Conservation (phyloP, 2,329 filamentous ascomycete species). For the Gaeumannomyces tritici region DNA sequence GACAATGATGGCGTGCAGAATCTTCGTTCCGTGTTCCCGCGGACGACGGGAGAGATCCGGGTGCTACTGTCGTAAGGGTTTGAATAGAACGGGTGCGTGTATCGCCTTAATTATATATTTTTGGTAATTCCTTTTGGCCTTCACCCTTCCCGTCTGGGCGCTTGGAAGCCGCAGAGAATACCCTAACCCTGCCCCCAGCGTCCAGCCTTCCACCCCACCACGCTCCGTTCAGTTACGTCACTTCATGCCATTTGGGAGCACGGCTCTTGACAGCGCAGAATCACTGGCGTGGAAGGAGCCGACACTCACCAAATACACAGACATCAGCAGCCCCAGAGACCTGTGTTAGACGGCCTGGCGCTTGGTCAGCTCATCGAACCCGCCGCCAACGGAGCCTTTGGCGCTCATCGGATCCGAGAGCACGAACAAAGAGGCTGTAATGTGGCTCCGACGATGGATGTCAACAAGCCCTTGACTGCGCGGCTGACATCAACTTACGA, state of each 20-base stretch:
- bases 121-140: not conserved
- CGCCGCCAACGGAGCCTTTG: not conserved
- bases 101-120: not conserved
- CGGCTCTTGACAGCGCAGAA: not conserved
- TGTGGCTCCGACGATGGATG: slow-evolving; percentile 1
- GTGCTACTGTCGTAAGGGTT: slow-evolving; percentile 50
- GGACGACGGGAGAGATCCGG: slow-evolving; percentile 50
- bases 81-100: slow-evolving; percentile 32
- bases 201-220: not conserved
- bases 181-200: not conserved
- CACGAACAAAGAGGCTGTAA: not conserved
- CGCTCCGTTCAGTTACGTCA: not conserved
- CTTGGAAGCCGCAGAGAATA: not conserved
- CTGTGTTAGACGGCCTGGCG: too few species aligned
- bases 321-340: not conserved
- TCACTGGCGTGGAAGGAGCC: not conserved
- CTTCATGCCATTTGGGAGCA: not conserved
- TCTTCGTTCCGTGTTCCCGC: slow-evolving; percentile 40
- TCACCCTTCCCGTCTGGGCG: not conserved
- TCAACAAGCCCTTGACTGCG: not conserved
- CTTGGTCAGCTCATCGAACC: not conserved
- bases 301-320: not conserved
- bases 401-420: not conserved
- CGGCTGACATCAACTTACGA: slow-evolving; percentile 3
- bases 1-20: slow-evolving; percentile 14